These are phyloP conservation scores for Neurospora sp. DNA, from an alignment of 495 filamentous ascomycete genomes.

Conservation along the genomic window DNA sequence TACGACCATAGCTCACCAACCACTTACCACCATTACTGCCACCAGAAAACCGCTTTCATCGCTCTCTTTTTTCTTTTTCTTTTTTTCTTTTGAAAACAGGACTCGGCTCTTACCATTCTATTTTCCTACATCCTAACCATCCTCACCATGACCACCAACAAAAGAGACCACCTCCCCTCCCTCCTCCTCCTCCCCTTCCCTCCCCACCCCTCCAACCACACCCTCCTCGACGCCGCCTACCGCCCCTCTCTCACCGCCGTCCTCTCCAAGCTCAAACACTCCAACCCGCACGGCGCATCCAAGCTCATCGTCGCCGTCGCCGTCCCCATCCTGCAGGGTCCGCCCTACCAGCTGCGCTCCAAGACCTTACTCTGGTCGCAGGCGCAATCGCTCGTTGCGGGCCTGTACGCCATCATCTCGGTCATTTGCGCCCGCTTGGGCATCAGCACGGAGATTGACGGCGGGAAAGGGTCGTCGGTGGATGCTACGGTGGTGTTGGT, in stretches of 20 bases:
- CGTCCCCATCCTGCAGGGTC: constrained; percentile 39
- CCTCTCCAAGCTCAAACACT: constrained; percentile 30
- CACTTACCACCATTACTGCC: background rate
- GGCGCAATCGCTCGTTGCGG: constrained; percentile 61
- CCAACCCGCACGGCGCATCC: constrained; percentile 21
- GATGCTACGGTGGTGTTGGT: constrained; percentile 69
- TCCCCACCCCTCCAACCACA: constrained; percentile 32
- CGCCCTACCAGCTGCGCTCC: constrained; percentile 23
- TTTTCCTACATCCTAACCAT: background rate
- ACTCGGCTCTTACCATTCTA: background rate
- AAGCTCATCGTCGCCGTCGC: constrained; percentile 45
- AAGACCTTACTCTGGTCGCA: constrained; percentile 47
- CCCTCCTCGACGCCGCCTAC: constrained; percentile 46
- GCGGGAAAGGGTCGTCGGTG: constrained; percentile 58
- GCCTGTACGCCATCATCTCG: constrained; percentile 68
- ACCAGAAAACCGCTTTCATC: background rate
- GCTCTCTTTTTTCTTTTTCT: too few relatives aligned
- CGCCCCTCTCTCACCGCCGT: constrained; percentile 39
- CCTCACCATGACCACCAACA: constrained; percentile 3
- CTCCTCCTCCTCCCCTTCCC: constrained; percentile 50
- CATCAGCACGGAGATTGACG: constrained; percentile 48
- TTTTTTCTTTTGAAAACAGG: too few relatives aligned
- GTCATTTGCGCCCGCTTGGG: constrained; percentile 51
- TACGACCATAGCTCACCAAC: background rate
- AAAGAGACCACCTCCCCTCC: constrained; percentile 27